Percentiles rank a stretch among this genome's conserved stretches.
phyloP scores from a whole-genome alignment of 345 rosid genomes.

The Dimocarpus longan region DNA sequence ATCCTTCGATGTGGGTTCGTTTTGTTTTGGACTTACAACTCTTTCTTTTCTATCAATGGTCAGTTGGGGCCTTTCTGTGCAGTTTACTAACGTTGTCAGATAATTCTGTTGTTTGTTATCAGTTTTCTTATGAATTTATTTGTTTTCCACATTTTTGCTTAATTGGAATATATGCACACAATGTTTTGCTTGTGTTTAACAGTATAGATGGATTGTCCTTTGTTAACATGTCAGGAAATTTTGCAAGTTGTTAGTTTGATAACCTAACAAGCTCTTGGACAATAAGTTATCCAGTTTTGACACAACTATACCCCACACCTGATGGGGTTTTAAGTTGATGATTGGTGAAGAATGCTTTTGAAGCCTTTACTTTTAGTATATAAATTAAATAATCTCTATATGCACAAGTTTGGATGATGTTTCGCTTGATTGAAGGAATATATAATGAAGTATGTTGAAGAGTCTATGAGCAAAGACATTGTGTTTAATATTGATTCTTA shows the following conservation, averaged over 20 bases:
- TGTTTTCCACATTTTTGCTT: not conserved
- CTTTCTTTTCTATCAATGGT: not conserved
- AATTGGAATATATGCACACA: not conserved
- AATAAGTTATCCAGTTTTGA: not conserved
- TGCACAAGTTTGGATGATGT: not conserved
- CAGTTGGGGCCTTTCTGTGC: not conserved
- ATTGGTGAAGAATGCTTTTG: not conserved
- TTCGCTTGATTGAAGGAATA: not conserved
- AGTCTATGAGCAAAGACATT: not conserved
- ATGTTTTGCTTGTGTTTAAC: not conserved
- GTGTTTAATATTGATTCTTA: not conserved
- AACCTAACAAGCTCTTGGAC: not conserved
- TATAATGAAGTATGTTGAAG: not conserved
- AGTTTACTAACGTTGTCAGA: not conserved
- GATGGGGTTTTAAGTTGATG: not conserved
- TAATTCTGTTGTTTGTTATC: too few species aligned
- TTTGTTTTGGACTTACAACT: not conserved
- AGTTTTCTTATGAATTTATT: not conserved
- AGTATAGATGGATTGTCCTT: not conserved
- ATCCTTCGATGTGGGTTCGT: not conserved
- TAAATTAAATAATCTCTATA: not conserved
- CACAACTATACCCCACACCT: not conserved
- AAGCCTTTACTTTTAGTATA: too few species aligned
- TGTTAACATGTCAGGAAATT: not conserved
- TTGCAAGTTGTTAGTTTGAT: not conserved